Evolutionary conservation across 345 rosid species (phyloP).

Genomic region (Gynandropsis gynandra): DNA sequence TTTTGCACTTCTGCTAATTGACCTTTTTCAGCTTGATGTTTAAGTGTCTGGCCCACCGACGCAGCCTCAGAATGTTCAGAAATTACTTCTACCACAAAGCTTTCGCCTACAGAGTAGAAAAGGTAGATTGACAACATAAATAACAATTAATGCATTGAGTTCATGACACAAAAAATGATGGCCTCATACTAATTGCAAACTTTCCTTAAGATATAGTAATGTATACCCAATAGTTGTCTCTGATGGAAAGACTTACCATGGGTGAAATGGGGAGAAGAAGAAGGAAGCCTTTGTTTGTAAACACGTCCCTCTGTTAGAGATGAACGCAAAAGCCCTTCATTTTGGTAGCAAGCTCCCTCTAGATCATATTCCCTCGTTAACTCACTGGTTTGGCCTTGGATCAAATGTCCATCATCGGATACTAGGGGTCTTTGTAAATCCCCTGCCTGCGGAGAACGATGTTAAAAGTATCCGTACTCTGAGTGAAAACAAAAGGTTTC

Average conservation of each 20-base stretch:
- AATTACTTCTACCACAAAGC: slow-evolving; percentile 51
- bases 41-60: slow-evolving; percentile 62
- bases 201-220: slow-evolving; percentile 1
- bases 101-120: slow-evolving; percentile 42
- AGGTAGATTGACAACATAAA: slow-evolving; percentile 5
- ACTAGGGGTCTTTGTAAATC: slow-evolving; percentile 76
- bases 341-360: slow-evolving; percentile 63
- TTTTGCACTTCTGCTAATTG: slow-evolving; percentile 38
- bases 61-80: slow-evolving; percentile 49
- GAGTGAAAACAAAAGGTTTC: slow-evolving; percentile 1
- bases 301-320: slow-evolving; percentile 46
- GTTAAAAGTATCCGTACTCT: slow-evolving; percentile 12
- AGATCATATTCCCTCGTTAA: slow-evolving; percentile 47
- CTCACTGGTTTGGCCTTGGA: slow-evolving; percentile 46
- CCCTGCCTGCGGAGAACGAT: slow-evolving; percentile 33
- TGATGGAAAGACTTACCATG: slow-evolving; percentile 33
- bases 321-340: slow-evolving; percentile 47
- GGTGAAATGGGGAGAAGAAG: slow-evolving; percentile 38
- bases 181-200: neutral
- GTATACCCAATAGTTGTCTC: slow-evolving; percentile 2
- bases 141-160: slow-evolving; percentile 13
- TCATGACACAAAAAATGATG: slow-evolving; percentile 2
- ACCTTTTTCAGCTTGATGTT: slow-evolving; percentile 31
- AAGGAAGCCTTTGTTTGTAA: slow-evolving; percentile 58
- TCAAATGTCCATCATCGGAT: slow-evolving; percentile 36